phyloP scores from a whole-genome alignment of 2,329 filamentous ascomycete genomes.

The Apiospora arundinis region DNA sequence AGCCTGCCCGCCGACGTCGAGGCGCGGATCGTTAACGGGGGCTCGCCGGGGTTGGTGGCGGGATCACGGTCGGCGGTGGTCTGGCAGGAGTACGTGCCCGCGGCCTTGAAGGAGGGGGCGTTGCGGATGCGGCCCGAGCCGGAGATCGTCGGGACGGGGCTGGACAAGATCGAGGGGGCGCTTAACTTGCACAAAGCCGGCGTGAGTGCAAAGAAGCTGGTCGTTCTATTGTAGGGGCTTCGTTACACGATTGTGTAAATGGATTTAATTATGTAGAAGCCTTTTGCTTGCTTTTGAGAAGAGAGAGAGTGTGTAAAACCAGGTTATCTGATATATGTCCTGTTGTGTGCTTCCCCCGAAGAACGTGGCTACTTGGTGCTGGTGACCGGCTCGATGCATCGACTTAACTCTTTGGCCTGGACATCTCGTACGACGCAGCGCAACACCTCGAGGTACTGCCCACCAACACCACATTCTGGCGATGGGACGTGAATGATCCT shows the following conservation, averaged over 20 bases:
- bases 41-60: background rate
- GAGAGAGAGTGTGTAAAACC: too few relatives aligned
- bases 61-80: constrained; percentile 25
- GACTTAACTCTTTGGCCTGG: constrained; percentile 30
- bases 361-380: constrained; percentile 26
- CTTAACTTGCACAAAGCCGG: constrained; percentile 24
- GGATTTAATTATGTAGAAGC: too few relatives aligned
- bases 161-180: constrained; percentile 26
- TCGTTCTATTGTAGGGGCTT: constrained; percentile 24
- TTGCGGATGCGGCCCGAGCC: constrained; percentile 36
- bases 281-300: too few relatives aligned
- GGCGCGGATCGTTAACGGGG: constrained; percentile 26
- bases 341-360: too few relatives aligned
- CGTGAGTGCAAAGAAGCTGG: constrained; percentile 26
- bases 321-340: too few relatives aligned
- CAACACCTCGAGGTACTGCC: constrained; percentile 29
- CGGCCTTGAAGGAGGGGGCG: constrained; percentile 33
- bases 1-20: constrained; percentile 30
- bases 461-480: constrained; percentile 26
- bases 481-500: constrained; percentile 16
- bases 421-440: constrained; percentile 33
- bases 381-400: constrained; percentile 24
- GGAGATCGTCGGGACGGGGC: constrained; percentile 31
- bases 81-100: constrained; percentile 34
- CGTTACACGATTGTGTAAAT: too few relatives aligned